Evolutionary conservation across 345 rosid genomes (phyloP), one percentile per base, ranked within the genome.

Genomic region (Noccaea caerulescens): DNA sequence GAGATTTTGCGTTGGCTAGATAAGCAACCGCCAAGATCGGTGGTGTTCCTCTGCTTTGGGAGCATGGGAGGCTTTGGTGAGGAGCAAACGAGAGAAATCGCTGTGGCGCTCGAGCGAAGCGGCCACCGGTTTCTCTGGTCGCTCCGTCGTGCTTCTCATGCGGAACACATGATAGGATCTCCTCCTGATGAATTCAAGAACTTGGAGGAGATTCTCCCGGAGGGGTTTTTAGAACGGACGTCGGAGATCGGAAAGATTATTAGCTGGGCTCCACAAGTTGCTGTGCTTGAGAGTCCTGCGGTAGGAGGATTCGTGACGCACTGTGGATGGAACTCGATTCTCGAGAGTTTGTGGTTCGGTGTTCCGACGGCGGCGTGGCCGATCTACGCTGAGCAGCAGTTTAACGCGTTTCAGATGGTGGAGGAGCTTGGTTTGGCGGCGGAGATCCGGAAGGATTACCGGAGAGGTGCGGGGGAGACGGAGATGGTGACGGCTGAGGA

Each of bases 241-340:
- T 63, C 44, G 0, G 52, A 57, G 52, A 64, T 43, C 0, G 88
- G 87, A 6, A 77, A 69, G 64, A 69, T 83, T 0, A 78, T 78
- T 0, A 80, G 86, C 5, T 82, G 92, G 92, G 90, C 86, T 5
- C 88, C 88, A 25, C 88, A 85, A 52, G 78, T 70, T 0, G 75
- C 38, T 0, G 46, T 87, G 1, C 42, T 87, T 3, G 77, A 59
- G 5, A 83, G 76, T 69, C 58, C 38, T 1, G 77, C 90, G 0
- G 56, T 82, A 0, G 87, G 84, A 3, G 88, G 85, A 2, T 85
- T 85, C 16, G 90, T 85, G 27, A 69, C 89, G 10, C 89, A 88
- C 20, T 86, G 87, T 12, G 96, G 90, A 8, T 89, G 91, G 89
- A 86, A 88, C 72, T 88, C 95, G 0, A 78, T 43, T 0, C 62